Base-by-base conservation (phyloP, 495 filamentous ascomycete genomes). In the Penicillium roqueforti region DNA sequence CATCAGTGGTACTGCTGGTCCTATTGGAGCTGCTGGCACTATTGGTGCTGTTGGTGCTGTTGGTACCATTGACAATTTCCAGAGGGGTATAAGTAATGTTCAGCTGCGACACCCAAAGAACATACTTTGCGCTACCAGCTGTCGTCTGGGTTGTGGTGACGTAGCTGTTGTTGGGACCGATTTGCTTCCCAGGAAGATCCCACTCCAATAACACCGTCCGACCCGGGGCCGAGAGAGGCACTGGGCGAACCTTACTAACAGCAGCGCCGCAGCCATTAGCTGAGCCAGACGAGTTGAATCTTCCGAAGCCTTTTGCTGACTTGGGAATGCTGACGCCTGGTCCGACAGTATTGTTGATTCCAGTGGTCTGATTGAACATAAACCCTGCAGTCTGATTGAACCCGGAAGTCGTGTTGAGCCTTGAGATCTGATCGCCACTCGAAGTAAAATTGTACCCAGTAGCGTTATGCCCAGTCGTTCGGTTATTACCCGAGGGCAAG, bases 81-180 rank as follows among this genome's bases (percentile, higher is more conserved):
- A 95, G 68, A 1, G 84, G 75, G 2, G 89, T 83, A 67, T 95
- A 95, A 0, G 91, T 95, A 22, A 90, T 75, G 57, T 96, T 95
- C 29, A 95, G 72, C 79, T 95, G 91, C n/a, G 73, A 77, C 8
- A 87, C 81, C 89, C 88, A 96, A 0, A 80, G 80, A 2, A 91
- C 91, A 36, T 78, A 96, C 37, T 67, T 66, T 0, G 89, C 85
- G 3, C 62, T 55, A 1, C 80, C 79, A 4, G 85, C 88, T 11
- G 57, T 57, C 1, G 47, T 29, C 22, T 50, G 4, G 11, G 77
- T 79, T 6, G 78, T 70, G 0, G 91, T 95, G 18, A 89, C 60
- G 61, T 95, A 95, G 59, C 78, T 85, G 64, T 87, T 87, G 63
- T 96, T 92, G 1, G 90, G 91, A 1, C 91, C 91, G 10, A 92